Base-by-base conservation (phyloP, 2,329 filamentous ascomycete genomes). In the Epichloe elymi region DNA sequence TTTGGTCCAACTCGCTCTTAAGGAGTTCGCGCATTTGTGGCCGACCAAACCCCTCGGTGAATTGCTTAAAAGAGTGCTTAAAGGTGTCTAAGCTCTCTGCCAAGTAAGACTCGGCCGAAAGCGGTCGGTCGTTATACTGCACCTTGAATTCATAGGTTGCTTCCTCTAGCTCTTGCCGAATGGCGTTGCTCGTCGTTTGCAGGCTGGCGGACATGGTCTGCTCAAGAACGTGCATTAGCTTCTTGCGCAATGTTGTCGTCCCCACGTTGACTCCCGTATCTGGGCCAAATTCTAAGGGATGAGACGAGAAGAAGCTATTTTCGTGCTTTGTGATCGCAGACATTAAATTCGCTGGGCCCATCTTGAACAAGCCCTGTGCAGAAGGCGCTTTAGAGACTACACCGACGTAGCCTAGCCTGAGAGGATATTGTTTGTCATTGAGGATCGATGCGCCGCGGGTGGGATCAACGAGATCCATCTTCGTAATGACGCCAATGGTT, bases 131-230 rank as follows among this genome's bases (percentile, higher is more conserved):
- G 62, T 98, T 98, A 70, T 98, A 98, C 66, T 98, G 94, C 5
- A 98, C 93, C 66, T 98, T 98, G 75, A 95, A 98, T 67, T 98
- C 91, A 63, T 98, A 98, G 0, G 88, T 91, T 3, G 93, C 90
- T 68, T 98, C 93, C 61, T 96, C 91, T 0, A 98, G 79, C 66
- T 98, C 93, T 64, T 95, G 88, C 55, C 85, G 85, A 57, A 98
- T 96, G 10, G 89, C 88, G 63, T 96, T 88, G 59, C 86, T 87
- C 3, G 93, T 98, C 51, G 82, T 82, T 59, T 93, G 86, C 50
- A 98, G 74, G 61, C 88, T 95, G 36, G 87, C 82, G 30, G 91
- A 91, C 94, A 98, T 98, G 4, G 89, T 96, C 62, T 95, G 86
- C 66, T 98, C 93, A 38, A 98, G 77, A 38, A 97, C 89, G 57